phyloP scores from a whole-genome alignment of 73 alveolate genomes.

The Blepharisma stoltei region DNA sequence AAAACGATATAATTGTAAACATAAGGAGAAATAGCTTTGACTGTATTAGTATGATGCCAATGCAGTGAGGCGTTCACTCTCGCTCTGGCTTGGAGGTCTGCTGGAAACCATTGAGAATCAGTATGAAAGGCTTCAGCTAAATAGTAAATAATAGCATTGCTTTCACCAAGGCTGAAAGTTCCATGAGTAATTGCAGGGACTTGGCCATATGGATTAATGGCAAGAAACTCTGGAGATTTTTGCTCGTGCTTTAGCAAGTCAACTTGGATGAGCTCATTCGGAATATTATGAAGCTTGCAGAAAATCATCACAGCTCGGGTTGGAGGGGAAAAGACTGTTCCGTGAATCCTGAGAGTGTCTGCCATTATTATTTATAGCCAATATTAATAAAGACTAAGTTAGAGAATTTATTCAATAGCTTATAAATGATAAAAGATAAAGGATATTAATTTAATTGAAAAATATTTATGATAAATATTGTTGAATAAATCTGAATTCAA shows the following conservation, averaged over 20 bases:
- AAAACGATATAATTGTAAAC: background rate
- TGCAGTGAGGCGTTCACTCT: conserved; percentile 43
- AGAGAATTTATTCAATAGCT: background rate
- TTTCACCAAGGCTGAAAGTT: conserved; percentile 45
- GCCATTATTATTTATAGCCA: background rate
- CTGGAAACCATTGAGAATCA: conserved; percentile 66
- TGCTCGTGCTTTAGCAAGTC: conserved; percentile 44
- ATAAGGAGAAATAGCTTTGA: conserved; percentile 31
- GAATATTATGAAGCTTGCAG: conserved; percentile 49
- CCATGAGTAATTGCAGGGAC: conserved; percentile 64
- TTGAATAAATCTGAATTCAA: too few relatives aligned
- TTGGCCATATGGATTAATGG: conserved; percentile 42
- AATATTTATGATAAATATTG: too few relatives aligned
- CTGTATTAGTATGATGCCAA: conserved; percentile 55
- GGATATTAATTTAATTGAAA: too few relatives aligned
- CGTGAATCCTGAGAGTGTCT: background rate
- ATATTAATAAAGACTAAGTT: background rate
- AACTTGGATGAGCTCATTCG: conserved; percentile 31
- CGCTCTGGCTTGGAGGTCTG: conserved; percentile 38
- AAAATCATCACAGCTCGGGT: conserved; percentile 51
- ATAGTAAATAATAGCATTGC: conserved; percentile 62
- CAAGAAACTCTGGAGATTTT: conserved; percentile 33
- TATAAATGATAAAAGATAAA: too few relatives aligned
- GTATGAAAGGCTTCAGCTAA: conserved; percentile 37
- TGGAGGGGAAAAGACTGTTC: conserved; percentile 40